Percentiles rank a stretch among this genome's conserved stretches.
phyloP scores from a whole-genome alignment of 2,329 filamentous ascomycete species.

The Ustulina deusta region DNA sequence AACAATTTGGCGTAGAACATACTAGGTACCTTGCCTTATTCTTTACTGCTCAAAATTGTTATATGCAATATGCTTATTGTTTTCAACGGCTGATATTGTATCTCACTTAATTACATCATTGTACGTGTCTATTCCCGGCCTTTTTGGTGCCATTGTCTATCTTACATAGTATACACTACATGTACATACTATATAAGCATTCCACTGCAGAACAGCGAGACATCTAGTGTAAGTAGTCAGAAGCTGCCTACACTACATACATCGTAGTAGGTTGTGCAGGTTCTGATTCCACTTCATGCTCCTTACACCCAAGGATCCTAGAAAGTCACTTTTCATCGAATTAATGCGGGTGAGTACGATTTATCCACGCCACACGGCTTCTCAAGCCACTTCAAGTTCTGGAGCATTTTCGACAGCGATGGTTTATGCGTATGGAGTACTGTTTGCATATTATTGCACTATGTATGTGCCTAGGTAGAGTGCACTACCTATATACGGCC shows the following conservation, averaged over 20 bases:
- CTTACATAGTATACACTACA: too few species aligned
- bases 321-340: neutral
- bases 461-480: too few species aligned
- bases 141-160: neutral
- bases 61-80: too few species aligned
- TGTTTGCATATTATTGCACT: too few species aligned
- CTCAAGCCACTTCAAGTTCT: neutral
- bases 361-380: too few species aligned
- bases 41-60: too few species aligned
- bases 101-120: neutral
- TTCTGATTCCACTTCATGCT: slow-evolving; percentile 5
- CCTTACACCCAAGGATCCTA: neutral
- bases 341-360: neutral
- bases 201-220: neutral
- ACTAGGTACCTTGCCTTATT: too few species aligned
- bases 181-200: neutral
- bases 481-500: too few species aligned
- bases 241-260: neutral
- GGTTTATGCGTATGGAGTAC: too few species aligned
- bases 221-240: too few species aligned
- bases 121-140: neutral
- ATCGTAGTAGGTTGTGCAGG: neutral
- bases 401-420: neutral
- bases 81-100: neutral
- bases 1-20: neutral